Evolutionary conservation across 331 rosid species (phyloP), one percentile per base, ranked within the genome.

Genomic region (Pyracantha coccinea): DNA sequence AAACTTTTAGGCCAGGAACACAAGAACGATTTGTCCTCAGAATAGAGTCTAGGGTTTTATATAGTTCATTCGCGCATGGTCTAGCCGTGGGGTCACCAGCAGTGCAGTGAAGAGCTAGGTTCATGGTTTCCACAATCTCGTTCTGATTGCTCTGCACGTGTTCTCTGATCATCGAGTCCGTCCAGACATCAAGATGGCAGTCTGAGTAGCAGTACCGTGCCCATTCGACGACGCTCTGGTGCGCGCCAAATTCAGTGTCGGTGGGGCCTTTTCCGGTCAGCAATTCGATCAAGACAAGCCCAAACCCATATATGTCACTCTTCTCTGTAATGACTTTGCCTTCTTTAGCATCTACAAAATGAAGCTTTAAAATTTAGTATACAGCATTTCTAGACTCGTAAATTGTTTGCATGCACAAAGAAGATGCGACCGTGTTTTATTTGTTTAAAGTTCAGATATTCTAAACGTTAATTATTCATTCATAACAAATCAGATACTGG

Each of bases 131-230:
- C 2, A 90, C 96, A 66, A 95, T 60, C 78, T 90, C 89, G 67
- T 90, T 85, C 24, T 80, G 85, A 45, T 73, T 41, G 25, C 15
- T 45, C 19, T 74, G 57, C 19, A 78, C 79, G 76, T 83, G 83
- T 67, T 80, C 92, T 50, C 81, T 79, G 27, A 92, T 84, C 68
- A 32, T 50, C 12, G 79, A 76, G 76, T 90, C 98, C 2, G 88
- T 77, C 99, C 98, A 95, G 82, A 69, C 71, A 77, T 95, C 93
- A 58, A 88, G 74, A 66, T 84, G 89, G 72, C 92, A 86, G 7
- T 92, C 90, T 4, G 96, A 81, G 78, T 95, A 95, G 73, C 93
- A 90, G 60, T 86, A 86, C 4, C 91, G 83, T 66, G 99, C 98
- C 99, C 99, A 95, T 73, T 92, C 96, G 1, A 95, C 93, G 12